phyloP scores from a whole-genome alignment of 495 filamentous ascomycete genomes.

The Bacidia gigantensis region DNA sequence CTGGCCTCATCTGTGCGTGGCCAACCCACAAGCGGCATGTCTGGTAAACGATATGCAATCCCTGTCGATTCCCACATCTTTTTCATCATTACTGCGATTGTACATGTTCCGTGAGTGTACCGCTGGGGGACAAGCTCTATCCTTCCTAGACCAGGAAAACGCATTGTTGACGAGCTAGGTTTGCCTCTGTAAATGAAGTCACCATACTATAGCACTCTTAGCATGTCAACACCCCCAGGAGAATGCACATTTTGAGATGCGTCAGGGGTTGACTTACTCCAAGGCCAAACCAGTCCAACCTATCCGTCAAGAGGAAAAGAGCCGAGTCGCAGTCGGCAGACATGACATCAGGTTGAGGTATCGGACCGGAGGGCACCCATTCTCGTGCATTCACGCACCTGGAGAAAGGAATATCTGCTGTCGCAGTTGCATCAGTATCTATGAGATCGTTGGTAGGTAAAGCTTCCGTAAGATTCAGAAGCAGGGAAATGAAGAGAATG shows the following conservation, averaged over 20 bases:
- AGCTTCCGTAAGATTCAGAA: no score
- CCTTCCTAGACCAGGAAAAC: neutral
- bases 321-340: neutral
- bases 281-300: neutral
- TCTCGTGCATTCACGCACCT: neutral
- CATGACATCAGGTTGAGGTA: neutral
- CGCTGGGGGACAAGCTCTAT: neutral
- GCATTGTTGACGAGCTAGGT: neutral
- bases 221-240: no score
- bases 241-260: no score
- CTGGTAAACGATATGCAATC: neutral
- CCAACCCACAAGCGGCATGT: neutral
- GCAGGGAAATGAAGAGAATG: no score
- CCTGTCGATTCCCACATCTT: slow-evolving; percentile 1
- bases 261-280: neutral
- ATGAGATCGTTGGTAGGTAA: no score
- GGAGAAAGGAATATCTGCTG: neutral
- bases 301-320: slow-evolving; percentile 1
- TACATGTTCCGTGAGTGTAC: neutral
- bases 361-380: neutral
- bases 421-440: neutral
- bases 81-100: slow-evolving; percentile 4
- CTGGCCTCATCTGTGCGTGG: neutral
- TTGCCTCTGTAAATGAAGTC: slow-evolving; percentile 1
- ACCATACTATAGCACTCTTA: neutral